Conservation (phyloP, 441 rosid genomes). For the Capsella rubella region DNA sequence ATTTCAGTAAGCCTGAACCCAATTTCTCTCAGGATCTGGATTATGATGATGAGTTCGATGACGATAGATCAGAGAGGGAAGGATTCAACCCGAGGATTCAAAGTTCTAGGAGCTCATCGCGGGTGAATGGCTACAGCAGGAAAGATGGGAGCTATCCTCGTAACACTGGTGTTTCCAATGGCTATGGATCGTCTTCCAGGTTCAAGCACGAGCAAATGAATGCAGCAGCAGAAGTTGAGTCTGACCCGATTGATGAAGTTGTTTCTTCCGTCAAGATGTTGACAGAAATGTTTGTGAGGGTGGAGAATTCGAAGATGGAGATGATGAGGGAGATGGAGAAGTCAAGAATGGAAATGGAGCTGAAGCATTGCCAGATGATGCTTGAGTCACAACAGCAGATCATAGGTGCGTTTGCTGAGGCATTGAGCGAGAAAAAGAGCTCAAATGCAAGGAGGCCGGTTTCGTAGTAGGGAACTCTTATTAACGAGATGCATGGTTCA, state of each 20-base stretch:
- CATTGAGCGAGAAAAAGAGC: constrained; percentile 53
- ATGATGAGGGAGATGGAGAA: constrained; percentile 80
- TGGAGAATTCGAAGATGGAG: constrained; percentile 83
- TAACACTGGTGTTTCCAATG: constrained; percentile 43
- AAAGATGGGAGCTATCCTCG: constrained; percentile 39
- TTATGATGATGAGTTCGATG: constrained; percentile 48
- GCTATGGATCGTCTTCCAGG: constrained; percentile 50
- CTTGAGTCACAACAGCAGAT: constrained; percentile 73
- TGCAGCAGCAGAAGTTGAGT: constrained; percentile 44
- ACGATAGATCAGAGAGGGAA: constrained; percentile 45
- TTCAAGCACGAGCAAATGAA: constrained; percentile 42
- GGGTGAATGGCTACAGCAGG: constrained; percentile 24
- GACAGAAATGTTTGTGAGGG: constrained; percentile 63
- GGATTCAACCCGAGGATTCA: constrained; percentile 41
- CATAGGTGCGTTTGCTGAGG: constrained; percentile 55
- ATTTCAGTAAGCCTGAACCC: constrained; percentile 41
- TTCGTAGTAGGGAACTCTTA: constrained; percentile 30
- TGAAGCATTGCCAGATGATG: constrained; percentile 78
- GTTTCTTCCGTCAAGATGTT: constrained; percentile 63
- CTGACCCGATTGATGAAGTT: constrained; percentile 60
- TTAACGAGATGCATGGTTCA: neutral
- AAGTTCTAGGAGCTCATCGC: constrained; percentile 33
- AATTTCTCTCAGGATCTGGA: constrained; percentile 43
- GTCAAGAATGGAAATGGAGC: constrained; percentile 72
- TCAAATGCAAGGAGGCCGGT: constrained; percentile 48